Percentiles rank a stretch among this genome's conserved stretches.
Evolutionary conservation across 2,329 filamentous ascomycete genomes (phyloP).

Genomic region (Trichophyton equinum): DNA sequence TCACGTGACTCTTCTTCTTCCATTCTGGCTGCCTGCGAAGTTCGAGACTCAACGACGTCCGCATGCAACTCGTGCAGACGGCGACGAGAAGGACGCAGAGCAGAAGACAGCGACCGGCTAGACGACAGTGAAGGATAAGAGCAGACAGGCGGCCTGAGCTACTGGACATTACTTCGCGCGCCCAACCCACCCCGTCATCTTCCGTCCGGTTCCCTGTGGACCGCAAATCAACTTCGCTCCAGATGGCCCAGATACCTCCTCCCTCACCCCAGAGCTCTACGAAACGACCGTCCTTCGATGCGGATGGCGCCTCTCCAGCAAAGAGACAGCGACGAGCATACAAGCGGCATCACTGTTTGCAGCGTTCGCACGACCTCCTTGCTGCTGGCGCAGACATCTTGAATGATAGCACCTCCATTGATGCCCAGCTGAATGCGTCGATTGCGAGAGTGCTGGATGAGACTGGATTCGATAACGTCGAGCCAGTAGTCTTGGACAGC

Average conservation of each 20-base stretch:
- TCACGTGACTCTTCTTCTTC: not conserved
- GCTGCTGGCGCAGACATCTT: constrained; percentile 28
- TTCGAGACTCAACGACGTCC: not conserved
- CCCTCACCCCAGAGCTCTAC: constrained; percentile 6
- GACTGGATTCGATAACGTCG: constrained; percentile 44
- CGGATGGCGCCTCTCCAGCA: constrained; percentile 13
- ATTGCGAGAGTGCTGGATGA: constrained; percentile 41
- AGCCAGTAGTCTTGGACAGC: constrained; percentile 44
- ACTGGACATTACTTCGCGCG: not conserved
- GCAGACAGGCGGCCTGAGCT: too few species aligned
- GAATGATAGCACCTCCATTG: constrained; percentile 41
- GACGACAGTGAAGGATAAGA: too few species aligned
- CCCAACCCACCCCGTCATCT: not conserved
- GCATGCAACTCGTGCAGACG: too few species aligned
- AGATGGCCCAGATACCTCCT: not conserved
- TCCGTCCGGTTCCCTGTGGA: not conserved
- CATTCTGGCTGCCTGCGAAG: not conserved
- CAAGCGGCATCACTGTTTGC: constrained; percentile 32
- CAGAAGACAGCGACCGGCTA: too few species aligned
- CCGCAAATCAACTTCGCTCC: not conserved
- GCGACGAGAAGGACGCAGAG: too few species aligned
- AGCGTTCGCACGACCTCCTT: constrained; percentile 21
- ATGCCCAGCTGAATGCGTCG: constrained; percentile 43
- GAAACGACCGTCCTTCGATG: constrained; percentile 22
- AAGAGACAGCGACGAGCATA: constrained; percentile 31